These are phyloP conservation scores for Mortierella alpina DNA, from an alignment of 192 early-diverging fungal species.

Conservation along the genomic window DNA sequence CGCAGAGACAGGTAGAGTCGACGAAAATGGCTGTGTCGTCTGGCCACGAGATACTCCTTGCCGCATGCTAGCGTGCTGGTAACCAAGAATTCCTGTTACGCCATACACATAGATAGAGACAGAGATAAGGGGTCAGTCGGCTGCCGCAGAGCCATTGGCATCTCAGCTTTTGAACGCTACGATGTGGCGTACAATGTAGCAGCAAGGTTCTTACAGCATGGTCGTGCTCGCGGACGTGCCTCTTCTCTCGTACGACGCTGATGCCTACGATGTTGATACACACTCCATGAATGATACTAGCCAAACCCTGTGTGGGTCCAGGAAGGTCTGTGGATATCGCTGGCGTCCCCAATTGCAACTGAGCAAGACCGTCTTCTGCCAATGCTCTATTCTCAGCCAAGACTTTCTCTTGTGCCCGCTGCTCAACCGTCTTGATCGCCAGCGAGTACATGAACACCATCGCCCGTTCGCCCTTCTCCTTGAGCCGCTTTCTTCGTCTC, in stretches of 20 bases:
- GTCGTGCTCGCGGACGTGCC: conserved; percentile 54
- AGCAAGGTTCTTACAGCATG: conserved; percentile 60
- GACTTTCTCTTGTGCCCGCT: conserved; percentile 33
- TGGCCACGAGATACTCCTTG: conserved; percentile 52
- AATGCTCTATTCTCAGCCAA: conserved; percentile 3
- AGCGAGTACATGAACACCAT: conserved; percentile 44
- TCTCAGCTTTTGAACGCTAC: neutral
- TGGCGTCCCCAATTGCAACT: neutral
- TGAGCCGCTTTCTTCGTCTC: conserved; percentile 25
- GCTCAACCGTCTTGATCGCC: conserved; percentile 43
- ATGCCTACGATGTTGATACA: conserved; percentile 63
- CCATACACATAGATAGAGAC: neutral
- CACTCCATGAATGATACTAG: conserved; percentile 40
- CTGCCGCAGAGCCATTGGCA: neutral
- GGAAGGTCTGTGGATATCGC: neutral
- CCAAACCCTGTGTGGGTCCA: conserved; percentile 7
- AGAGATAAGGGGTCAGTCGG: neutral
- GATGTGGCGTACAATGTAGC: too few relatives aligned
- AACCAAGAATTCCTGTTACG: conserved; percentile 58
- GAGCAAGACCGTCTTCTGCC: conserved; percentile 1
- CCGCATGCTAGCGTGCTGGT: conserved; percentile 32
- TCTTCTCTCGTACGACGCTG: conserved; percentile 42
- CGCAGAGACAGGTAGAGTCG: conserved; percentile 54
- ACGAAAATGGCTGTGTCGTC: conserved; percentile 60
- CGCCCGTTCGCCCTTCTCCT: conserved; percentile 33